A percentile compares a stretch with the other conserved stretches of the same genome.
These are phyloP conservation scores for Scenedesmus sp. DNA, from an alignment of 163 green algal genomes.

Conservation along the genomic window DNA sequence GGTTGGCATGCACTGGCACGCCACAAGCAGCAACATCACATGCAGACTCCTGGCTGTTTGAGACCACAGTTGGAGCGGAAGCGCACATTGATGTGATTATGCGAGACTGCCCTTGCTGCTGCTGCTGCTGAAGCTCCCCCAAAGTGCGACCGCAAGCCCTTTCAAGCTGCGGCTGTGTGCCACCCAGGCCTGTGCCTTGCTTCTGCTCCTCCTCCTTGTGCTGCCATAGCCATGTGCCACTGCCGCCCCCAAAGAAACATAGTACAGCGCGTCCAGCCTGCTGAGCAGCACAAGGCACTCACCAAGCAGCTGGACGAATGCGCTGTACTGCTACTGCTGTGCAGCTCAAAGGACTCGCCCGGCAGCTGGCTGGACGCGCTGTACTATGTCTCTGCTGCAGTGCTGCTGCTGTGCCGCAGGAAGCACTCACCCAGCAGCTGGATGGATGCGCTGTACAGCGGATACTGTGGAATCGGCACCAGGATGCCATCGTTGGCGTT, in stretches of 20 bases:
- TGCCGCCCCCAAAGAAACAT: too few relatives aligned
- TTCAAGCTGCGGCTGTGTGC: too few relatives aligned
- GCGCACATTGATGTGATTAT: too few relatives aligned
- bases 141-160: background rate
- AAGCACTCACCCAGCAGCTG: conserved; percentile 70
- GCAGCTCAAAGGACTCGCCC: conserved; percentile 75
- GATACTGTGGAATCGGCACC: conserved; percentile 94
- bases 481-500: conserved; percentile 86
- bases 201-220: background rate
- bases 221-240: background rate
- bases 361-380: too few relatives aligned
- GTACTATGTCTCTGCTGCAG: too few relatives aligned
- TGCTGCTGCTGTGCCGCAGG: background rate
- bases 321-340: conserved; percentile 88
- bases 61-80: too few relatives aligned
- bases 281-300: conserved; percentile 6
- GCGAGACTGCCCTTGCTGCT: too few relatives aligned
- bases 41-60: too few relatives aligned
- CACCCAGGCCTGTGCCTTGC: background rate
- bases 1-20: too few relatives aligned
- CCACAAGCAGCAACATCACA: too few relatives aligned
- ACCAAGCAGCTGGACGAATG: conserved; percentile 79
- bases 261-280: too few relatives aligned
- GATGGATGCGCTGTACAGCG: conserved; percentile 84
- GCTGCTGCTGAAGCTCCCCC: too few relatives aligned